These are phyloP conservation scores for Rutstroemia sp. DNA, from an alignment of 2,329 filamentous ascomycete species.

Conservation along the genomic window DNA sequence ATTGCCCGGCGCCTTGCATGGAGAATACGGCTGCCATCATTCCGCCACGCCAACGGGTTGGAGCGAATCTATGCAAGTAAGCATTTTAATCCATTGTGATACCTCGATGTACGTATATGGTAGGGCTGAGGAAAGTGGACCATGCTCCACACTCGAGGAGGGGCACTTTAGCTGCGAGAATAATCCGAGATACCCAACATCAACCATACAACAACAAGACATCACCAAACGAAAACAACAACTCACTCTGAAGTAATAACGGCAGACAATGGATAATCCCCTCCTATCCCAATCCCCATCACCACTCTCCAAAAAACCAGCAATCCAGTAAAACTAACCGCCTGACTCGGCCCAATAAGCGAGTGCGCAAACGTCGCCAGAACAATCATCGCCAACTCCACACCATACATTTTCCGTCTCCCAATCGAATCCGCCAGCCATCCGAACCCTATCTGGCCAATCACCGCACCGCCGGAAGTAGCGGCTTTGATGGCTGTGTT, in stretches of 20 bases:
- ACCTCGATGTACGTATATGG: neutral
- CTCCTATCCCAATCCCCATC: constrained; percentile 73
- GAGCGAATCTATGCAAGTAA: constrained; percentile 54
- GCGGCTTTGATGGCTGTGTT: constrained; percentile 76
- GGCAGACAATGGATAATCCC: constrained; percentile 73
- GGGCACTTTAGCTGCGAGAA: no score
- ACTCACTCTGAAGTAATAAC: constrained; percentile 62
- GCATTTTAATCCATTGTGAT: neutral
- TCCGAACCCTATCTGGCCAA: constrained; percentile 73
- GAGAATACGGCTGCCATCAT: constrained; percentile 82
- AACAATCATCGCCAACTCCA: constrained; percentile 67
- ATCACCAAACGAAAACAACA: neutral
- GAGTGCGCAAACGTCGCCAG: constrained; percentile 61
- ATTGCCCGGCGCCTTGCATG: constrained; percentile 79
- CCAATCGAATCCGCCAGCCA: constrained; percentile 70
- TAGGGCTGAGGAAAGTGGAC: no score
- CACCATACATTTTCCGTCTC: constrained; percentile 74
- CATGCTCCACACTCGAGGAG: no score
- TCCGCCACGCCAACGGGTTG: constrained; percentile 71
- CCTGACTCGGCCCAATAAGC: constrained; percentile 52
- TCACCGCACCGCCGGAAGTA: constrained; percentile 69
- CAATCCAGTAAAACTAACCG: constrained; percentile 51
- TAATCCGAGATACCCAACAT: neutral
- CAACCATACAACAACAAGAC: neutral
- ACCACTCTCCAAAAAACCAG: constrained; percentile 70